Evolutionary conservation across 2,329 filamentous ascomycete genomes (phyloP), one percentile per base, ranked within the genome.

Genomic region (Calonectria montana): DNA sequence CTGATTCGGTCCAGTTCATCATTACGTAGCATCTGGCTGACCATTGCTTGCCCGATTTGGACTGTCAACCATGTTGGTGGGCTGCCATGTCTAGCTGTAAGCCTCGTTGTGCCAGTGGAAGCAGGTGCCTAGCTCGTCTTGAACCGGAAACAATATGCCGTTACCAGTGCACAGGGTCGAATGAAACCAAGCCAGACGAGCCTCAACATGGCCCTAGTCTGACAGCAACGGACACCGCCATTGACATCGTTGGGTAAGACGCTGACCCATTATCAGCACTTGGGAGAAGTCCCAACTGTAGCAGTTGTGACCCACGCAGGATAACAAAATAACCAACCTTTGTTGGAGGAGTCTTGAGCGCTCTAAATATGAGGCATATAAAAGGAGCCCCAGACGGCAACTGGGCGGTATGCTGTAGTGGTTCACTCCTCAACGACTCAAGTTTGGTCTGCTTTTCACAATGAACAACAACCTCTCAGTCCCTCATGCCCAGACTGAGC

Each of bases 201-300:
- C 31, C 31, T 59, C 31, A 21, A 25, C 10, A 35, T 25, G 53
- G 53, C 21, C 53, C 31, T 25, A 21, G 31, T 13, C 35, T 59
- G 18, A 21, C 31, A 7, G n/a, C 13, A 39, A 23, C 31, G 21
- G 4, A 13, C 6, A 23, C 5, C 2, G 25, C 2, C 2, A 37
- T 18, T 8, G 21, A 35, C 1, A 21, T 39, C 8, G 23, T 37
- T 39, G 53, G 35, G 53, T 39, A 25, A 59, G 53, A 59, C 31
- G 53, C 53, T 59, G 53, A 59, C 53, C 53, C 53, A 39, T 37
- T 23, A 59, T 59, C 53, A 59, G 53, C 53, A 37, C 53, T 59
- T 59, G 53, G 3, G 18, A 16, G 29, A 59, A 59, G 53, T 59
- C 8, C 35, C 31, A 59, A 39, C 31, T 12, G 1, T 2, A 35